Evolutionary conservation across 2,329 filamentous ascomycete genomes (phyloP).

Genomic region (Penicillium sp.): DNA sequence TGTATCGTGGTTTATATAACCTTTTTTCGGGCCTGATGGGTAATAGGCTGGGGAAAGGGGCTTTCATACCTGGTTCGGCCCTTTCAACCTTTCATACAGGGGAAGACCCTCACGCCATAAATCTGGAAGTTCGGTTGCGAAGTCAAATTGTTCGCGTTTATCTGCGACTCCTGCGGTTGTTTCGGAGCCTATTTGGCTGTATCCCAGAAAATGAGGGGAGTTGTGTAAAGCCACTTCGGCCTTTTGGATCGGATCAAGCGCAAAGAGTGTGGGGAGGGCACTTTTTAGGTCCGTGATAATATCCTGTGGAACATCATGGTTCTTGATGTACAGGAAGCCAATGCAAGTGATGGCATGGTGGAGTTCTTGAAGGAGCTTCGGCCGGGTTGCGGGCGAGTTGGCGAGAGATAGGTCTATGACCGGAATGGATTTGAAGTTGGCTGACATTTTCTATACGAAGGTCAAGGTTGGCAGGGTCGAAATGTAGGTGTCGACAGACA

Average conservation of each 20-base stretch:
- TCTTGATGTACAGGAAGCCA: conserved; percentile 30
- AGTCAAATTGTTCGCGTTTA: not conserved
- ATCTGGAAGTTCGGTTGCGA: not conserved
- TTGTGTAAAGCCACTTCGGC: not conserved
- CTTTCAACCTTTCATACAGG: not conserved
- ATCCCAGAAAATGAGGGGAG: not conserved
- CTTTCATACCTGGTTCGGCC: not conserved
- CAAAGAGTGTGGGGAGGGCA: not conserved
- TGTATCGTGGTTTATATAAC: not conserved
- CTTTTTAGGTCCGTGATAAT: conserved; percentile 20
- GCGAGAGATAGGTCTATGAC: conserved; percentile 49
- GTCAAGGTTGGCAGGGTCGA: too few relatives aligned
- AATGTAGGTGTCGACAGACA: too few relatives aligned
- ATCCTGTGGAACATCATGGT: conserved; percentile 19
- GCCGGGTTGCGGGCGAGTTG: not conserved
- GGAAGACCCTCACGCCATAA: not conserved
- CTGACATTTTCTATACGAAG: conserved; percentile 3
- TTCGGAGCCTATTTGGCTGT: not conserved
- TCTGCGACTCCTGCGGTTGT: not conserved
- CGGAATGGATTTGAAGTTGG: conserved; percentile 41
- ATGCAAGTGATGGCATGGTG: conserved; percentile 19
- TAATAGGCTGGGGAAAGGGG: too few relatives aligned
- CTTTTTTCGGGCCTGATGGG: not conserved
- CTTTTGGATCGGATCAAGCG: not conserved
- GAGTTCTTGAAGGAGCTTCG: conserved; percentile 21